Percentiles rank a stretch among this genome's conserved stretches.
These are phyloP conservation scores for Leccinum olivaceopallidum DNA, from an alignment of 768 basidiomycete genomes.

Conservation along the genomic window DNA sequence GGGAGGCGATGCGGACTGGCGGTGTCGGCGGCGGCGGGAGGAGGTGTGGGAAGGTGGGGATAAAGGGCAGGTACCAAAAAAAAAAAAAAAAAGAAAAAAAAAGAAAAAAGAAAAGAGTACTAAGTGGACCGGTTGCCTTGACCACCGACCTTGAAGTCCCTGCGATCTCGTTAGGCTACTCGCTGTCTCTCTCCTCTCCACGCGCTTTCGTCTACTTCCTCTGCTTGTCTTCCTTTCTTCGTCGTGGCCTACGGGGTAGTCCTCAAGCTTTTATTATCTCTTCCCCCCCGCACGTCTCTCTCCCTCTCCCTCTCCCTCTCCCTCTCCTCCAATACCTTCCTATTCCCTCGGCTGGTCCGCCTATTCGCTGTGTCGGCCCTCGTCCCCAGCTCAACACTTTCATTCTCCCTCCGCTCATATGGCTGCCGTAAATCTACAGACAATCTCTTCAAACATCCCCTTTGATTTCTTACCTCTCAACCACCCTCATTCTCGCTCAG, in stretches of 20 bases:
- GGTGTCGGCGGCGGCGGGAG: too few relatives aligned
- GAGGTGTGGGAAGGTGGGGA: conserved; percentile 19
- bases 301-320: background rate
- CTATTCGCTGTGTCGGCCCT: conserved; percentile 32
- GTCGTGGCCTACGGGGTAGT: conserved; percentile 27
- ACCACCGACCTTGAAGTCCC: conserved; percentile 44
- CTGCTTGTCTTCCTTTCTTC: conserved; percentile 17
- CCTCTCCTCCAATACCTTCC: background rate
- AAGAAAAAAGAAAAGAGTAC: background rate
- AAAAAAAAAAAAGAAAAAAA: background rate
- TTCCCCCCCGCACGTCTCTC: background rate
- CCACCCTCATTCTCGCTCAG: conserved; percentile 71
- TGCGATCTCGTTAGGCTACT: conserved; percentile 34
- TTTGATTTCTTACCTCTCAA: conserved; percentile 70
- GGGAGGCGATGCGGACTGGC: too few relatives aligned
- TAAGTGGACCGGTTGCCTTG: conserved; percentile 46
- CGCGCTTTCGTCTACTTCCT: conserved; percentile 24
- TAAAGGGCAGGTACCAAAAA: conserved; percentile 20
- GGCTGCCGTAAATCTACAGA: conserved; percentile 75
- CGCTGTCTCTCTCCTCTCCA: conserved; percentile 12
- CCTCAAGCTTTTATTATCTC: conserved; percentile 14
- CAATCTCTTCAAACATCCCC: conserved; percentile 64
- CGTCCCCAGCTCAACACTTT: conserved; percentile 38
- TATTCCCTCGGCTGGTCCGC: conserved; percentile 59
- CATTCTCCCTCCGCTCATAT: conserved; percentile 43